phyloP scores from a whole-genome alignment of 768 basidiomycete species.

The Suillus plorans region DNA sequence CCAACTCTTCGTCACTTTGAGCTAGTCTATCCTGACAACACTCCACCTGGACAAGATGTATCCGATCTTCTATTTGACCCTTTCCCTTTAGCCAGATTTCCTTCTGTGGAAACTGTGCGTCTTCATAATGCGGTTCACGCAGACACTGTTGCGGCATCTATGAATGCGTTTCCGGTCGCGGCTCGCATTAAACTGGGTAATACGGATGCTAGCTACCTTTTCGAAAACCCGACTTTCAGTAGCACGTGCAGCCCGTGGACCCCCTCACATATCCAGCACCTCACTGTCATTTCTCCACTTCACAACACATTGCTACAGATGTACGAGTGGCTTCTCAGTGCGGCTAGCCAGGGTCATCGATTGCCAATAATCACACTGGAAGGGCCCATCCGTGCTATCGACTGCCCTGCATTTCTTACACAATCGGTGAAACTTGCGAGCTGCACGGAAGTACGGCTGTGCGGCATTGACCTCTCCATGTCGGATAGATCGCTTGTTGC shows the following conservation, averaged over 20 bases:
- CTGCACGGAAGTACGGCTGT: slow-evolving; percentile 1
- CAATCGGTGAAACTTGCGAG: not conserved
- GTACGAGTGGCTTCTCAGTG: slow-evolving; percentile 1
- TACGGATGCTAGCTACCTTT: not conserved
- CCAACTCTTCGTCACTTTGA: slow-evolving; percentile 1
- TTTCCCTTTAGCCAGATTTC: slow-evolving; percentile 11
- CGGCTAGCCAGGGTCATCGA: not conserved
- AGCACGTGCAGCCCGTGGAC: not conserved
- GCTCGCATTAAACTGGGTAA: not conserved
- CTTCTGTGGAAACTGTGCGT: slow-evolving; percentile 2
- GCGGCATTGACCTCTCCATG: not conserved
- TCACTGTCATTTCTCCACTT: slow-evolving; percentile 1
- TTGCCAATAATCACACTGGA: not conserved
- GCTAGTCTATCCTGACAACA: not conserved
- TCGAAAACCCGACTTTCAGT: not conserved
- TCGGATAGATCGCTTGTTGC: not conserved
- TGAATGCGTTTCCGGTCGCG: not conserved
- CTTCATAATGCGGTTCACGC: not conserved
- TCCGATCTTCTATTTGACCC: slow-evolving; percentile 10
- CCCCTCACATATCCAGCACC: not conserved
- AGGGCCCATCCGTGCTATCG: not conserved
- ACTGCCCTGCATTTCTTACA: not conserved
- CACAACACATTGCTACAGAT: not conserved
- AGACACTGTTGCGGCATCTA: not conserved
- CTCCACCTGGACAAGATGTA: slow-evolving; percentile 3